phyloP scores from a whole-genome alignment of 1,139 yeast species.

The Suhomyces guaymorum region DNA sequence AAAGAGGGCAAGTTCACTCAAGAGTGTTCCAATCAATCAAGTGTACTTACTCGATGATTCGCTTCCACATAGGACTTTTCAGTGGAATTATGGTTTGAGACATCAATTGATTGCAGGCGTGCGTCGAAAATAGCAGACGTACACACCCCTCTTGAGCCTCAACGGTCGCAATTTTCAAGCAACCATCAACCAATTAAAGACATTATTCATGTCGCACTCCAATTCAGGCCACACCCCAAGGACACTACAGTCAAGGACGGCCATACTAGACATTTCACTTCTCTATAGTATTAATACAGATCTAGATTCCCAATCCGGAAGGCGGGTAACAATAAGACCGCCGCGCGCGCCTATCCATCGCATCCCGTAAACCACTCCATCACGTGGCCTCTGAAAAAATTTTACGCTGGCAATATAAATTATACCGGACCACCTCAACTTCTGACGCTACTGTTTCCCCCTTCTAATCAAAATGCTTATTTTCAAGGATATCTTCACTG shows the following conservation, averaged over 20 bases:
- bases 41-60: too few species aligned
- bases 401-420: conserved; percentile 10
- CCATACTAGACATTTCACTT: not conserved
- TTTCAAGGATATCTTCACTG: conserved; percentile 75
- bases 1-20: too few species aligned
- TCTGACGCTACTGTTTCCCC: not conserved
- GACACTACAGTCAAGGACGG: not conserved
- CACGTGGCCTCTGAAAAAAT: conserved; percentile 13
- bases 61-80: too few species aligned
- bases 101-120: too few species aligned
- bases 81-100: too few species aligned
- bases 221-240: too few species aligned
- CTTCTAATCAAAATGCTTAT: conserved; percentile 38
- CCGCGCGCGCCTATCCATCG: conserved; percentile 3
- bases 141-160: too few species aligned
- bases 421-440: conserved; percentile 1
- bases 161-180: too few species aligned
- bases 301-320: conserved; percentile 1
- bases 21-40: too few species aligned
- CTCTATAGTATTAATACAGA: conserved; percentile 1
- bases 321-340: not conserved
- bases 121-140: too few species aligned
- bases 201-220: too few species aligned
- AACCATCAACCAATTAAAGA: too few species aligned
- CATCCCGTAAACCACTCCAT: conserved; percentile 2